Base-by-base conservation (phyloP, 2,329 filamentous ascomycete species). In the Mariannaea elegans region DNA sequence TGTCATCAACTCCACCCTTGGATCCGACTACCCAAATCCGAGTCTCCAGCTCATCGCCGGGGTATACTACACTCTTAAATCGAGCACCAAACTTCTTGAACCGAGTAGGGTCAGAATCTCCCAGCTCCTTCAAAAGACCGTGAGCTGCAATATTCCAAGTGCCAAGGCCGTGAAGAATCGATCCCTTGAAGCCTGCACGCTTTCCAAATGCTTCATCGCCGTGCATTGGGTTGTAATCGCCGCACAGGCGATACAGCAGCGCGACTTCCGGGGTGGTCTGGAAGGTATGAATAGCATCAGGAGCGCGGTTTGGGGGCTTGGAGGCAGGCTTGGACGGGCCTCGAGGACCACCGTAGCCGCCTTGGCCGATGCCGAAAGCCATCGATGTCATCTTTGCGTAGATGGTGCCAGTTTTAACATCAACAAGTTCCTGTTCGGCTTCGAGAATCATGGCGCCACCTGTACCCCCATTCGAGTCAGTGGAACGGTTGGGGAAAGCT, bases 221-320 rank as follows among this genome's bases (percentile, higher is more conserved):
- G 63, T 81, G 80, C 44, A 81, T 71, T 7, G 81, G 80, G 60
- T 82, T 82, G 65, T 82, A 82, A 59, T 82, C 81, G 1, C 81
- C 80, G 61, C 79, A 81, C 9, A 83, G 68, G 2, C 79, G 70
- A 51, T 82, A 81, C 1, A 82, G 68, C 2, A 81, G 67, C 1
- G 77, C 75, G 4, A 69, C 69, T 63, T 81, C 78, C 1, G 71
- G 70, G 0, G 72, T 77, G 0, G 80, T 81, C 58, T 76, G 65
- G 24, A 76, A 75, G 5, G 68, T 71, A 50, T 78, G 68, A 10
- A 76, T 67, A 2, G 74, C 75, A 54, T 81, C 77, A 1, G 80
- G 78, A 1, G 64, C 51, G 13, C 75, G 72, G 18, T 72, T 64
- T 2, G 77, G 77, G 1, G 75, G 71, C 48, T 61, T 65, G 19